A percentile compares a stretch with the other conserved stretches of the same genome.
Conservation (phyloP, 139 green algal genomes). For the Helicosporidium sp. region DNA sequence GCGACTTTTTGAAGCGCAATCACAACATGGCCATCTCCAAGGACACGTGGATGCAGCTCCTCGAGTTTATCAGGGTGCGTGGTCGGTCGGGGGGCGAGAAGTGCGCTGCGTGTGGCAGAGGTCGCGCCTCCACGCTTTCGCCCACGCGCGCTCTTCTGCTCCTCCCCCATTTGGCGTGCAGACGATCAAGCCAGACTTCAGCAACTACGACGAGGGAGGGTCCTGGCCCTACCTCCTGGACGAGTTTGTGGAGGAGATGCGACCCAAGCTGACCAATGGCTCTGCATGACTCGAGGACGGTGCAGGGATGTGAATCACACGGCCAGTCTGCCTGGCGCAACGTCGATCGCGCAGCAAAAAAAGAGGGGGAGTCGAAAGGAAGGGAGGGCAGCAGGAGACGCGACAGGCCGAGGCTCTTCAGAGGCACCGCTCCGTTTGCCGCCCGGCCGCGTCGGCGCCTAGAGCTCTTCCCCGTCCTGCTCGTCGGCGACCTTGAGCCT, state of each 20-base stretch:
- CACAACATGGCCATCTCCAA: conserved; percentile 54
- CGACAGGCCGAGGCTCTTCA: no score
- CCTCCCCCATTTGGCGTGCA: conserved; percentile 7
- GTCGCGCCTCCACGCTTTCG: background rate
- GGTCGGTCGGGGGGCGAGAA: background rate
- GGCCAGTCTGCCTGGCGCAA: no score
- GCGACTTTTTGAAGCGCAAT: conserved; percentile 56
- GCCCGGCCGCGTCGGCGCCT: no score
- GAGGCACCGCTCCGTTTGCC: no score
- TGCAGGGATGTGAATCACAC: no score
- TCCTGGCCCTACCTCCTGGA: conserved; percentile 77
- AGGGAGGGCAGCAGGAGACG: no score
- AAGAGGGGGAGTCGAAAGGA: no score
- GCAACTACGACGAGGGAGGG: conserved; percentile 57
- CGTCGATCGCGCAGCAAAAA: no score
- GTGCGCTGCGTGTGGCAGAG: no score
- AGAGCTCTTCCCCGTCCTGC: conserved; percentile 54
- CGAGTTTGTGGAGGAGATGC: conserved; percentile 36
- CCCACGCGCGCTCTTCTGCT: background rate
- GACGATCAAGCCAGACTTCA: conserved; percentile 49
- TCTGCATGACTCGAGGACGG: no score
- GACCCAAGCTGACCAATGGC: no score
- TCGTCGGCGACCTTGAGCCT: conserved; percentile 48
- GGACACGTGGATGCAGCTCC: conserved; percentile 68
- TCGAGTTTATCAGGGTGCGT: conserved; percentile 47